Evolutionary conservation across 2,329 filamentous ascomycete species (phyloP), one percentile per base, ranked within the genome.

Genomic region (Talaromyces sp.): DNA sequence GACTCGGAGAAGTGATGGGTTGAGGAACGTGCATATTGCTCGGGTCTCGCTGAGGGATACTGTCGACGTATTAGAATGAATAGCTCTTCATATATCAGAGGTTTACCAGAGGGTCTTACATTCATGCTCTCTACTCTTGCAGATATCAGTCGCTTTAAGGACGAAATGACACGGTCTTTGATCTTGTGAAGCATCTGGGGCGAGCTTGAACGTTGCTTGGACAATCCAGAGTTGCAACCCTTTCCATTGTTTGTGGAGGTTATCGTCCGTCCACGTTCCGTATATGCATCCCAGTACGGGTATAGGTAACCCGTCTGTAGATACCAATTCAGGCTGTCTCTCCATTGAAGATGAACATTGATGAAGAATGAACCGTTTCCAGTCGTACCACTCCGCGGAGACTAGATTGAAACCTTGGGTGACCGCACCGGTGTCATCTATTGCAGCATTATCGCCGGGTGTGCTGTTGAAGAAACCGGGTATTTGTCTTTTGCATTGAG

Each of bases 361-460:
- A 52, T 64, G 62, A 11, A 64, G 56, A 4, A 64, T 45, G 56
- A 60, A 64, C 7, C 62, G 35, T 11, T 43, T 50, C 62, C 62
- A 64, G 31, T 64, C 62, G n/a, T 52, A 33, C 62, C 62, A 64
- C 35, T 60, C 62, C 2, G 56, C 56, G 3, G 62, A 64, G 11
- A 64, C 62, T 6, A 64, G 16, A 10, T 64, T 64, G 11, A 60
- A 64, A n/a, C 56, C 62, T 6, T 60, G 33, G 11, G 47, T n/a
- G 10, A 52, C 31, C 3, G 8, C 22, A 3, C 60, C 22, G 22
- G 33, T 13, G 9, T 54, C 31, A 19, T 64, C 62, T 35, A 64
- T 37, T 2, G 19, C 35, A 45, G 62, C 62, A 4, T 19, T 43
- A n/a, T 64, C 62, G n/a, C 62, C 62, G 13, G 62, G 62, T 6